A percentile compares a stretch with the other conserved stretches of the same genome.
phyloP scores from a whole-genome alignment of 1,284 basidiomycete genomes.

The Violaceomyces palustris region DNA sequence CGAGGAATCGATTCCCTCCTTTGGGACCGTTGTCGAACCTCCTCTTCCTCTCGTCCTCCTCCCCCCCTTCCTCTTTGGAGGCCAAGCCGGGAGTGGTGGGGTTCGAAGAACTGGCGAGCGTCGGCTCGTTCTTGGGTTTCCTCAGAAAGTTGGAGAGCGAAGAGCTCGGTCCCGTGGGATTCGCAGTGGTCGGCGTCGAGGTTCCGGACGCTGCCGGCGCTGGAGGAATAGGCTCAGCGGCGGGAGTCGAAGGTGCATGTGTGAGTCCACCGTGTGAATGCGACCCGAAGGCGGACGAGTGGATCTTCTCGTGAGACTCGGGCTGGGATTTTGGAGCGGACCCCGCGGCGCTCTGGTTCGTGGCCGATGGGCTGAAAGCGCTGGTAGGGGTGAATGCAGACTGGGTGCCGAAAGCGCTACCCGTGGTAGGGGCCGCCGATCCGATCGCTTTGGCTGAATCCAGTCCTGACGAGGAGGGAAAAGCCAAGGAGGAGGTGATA shows the following conservation, averaged over 20 bases:
- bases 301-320: no score
- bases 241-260: neutral
- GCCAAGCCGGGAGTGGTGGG: neutral
- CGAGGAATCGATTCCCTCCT: constrained; percentile 30
- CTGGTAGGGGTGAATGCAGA: neutral
- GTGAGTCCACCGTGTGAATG: neutral
- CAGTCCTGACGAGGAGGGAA: constrained; percentile 6
- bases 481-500: neutral
- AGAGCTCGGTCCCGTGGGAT: neutral
- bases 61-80: neutral
- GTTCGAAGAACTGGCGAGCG: neutral
- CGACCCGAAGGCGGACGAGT: neutral
- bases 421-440: no score
- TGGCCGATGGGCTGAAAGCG: neutral
- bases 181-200: neutral
- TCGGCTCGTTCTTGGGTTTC: constrained; percentile 8
- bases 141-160: constrained; percentile 11
- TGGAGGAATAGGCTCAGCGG: neutral
- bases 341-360: neutral
- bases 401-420: neutral
- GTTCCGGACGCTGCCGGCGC: neutral
- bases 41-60: constrained; percentile 32
- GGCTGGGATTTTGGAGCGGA: neutral
- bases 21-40: constrained; percentile 32
- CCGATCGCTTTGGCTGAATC: neutral